Evolutionary conservation across 2,329 filamentous ascomycete genomes (phyloP), one percentile per base, ranked within the genome.

Genomic region (Venturia effusa): DNA sequence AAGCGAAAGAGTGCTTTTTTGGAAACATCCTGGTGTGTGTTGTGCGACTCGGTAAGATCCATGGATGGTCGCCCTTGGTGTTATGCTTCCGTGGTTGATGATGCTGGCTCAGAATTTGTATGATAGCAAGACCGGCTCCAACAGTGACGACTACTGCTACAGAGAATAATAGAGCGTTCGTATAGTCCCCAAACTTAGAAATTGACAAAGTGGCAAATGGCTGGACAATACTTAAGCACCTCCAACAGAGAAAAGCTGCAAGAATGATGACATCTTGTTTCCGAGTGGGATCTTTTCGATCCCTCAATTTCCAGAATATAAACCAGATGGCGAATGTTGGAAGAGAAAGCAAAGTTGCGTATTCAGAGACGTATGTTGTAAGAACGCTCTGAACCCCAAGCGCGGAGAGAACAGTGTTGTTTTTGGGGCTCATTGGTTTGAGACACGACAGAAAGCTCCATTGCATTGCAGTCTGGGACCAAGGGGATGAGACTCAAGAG

Each of bases 1-100:
- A 90, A 0, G 78, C 78, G 70, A 92, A 92, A 0, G 80, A 80
- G 70, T 91, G 86, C 65, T 81, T 83, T 70, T 84, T 80, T 0
- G 88, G 88, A 64, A 87, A 85, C n/a, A 88, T 71, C 22, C 88
- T 80, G 4, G 81, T 77, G 71, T 92, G 88, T 1, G 81, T 85
- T 17, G 85, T 89, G 55, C 76, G 78, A 68, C 84, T 85, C 8
- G 87, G 86, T 51, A 91, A 83, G 15, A 92, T 74, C 64, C 84
- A 68, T 8, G 73, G 64, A 45, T 67, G 51, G 51, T 57, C 15
- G 34, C 30, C 30, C 27, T 3, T 19, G 51, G 30, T 11, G 11
- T 8, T n/a, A 15, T 1, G 15, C 7, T 24, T 22, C 17, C 8
- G 27, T 34, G 27, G 10, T 6, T 6, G 7, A 34, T 57, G 51